Base-by-base conservation (phyloP, 1,284 basidiomycete species). In the Coniferiporia sulphurascens region DNA sequence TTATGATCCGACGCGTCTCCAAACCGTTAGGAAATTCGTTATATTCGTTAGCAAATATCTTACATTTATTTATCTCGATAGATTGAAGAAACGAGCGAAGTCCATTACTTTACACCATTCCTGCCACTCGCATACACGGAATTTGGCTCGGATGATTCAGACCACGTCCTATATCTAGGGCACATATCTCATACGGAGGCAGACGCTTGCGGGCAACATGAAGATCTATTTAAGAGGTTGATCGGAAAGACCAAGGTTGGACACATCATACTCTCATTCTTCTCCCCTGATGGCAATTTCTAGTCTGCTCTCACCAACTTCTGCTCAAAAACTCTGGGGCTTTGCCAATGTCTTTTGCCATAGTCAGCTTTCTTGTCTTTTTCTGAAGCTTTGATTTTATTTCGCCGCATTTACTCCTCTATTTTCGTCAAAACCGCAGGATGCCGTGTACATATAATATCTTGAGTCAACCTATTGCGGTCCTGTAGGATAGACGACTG, bases 1-100 rank as follows among this genome's bases (percentile, higher is more conserved):
- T 48, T 55, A 48, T 21, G 44, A 48, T 36, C 12, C 54, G 19
- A 48, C 15, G 10, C 54, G 45, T 32, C 45, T 32, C 6, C 54
- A 34, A 12, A 55, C 54, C 0, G 54, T 55, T 4, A n/a, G 54
- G 17, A 34, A 9, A 38, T 17, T 19, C 36, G 17, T 17, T 15
- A 10, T n/a, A 10, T 34, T 13, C 35, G 4, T 41, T 53, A 13
- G 27, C 17, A 21, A 5, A 36, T 3, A 48, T 48, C 19, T 46
- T n/a, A n/a, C 17, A 35, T 55, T n/a, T 48, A 35, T 55, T n/a
- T 48, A 32, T 48, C 17, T 13, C 15, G 34, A 41, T 32, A 43
- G 43, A 55, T 55, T 19, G 45, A 55, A 5, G 54, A 55, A 36
- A 36, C 22, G 34, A 46, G 21, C 8, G 54, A 55, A 55, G 44